phyloP scores from a whole-genome alignment of 345 rosid species.

The Citrus medica region DNA sequence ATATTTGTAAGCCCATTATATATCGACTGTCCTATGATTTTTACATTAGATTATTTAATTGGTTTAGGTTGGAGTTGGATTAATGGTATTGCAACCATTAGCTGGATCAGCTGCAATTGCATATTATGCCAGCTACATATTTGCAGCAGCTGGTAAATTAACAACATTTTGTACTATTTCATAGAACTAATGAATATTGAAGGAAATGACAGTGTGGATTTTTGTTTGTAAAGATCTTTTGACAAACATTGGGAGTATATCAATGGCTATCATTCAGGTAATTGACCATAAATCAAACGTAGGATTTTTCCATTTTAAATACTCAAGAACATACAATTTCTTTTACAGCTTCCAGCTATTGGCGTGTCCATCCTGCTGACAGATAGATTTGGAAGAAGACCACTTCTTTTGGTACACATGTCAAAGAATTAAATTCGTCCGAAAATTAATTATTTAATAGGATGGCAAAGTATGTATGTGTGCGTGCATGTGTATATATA shows the following conservation, averaged over 20 bases:
- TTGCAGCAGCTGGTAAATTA: constrained; percentile 43
- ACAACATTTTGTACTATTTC: no score
- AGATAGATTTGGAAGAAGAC: constrained; percentile 31
- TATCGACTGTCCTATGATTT: constrained; percentile 6
- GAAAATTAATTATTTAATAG: background rate
- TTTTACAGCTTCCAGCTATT: constrained; percentile 21
- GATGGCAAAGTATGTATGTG: background rate
- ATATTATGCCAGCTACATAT: constrained; percentile 43
- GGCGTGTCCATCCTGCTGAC: constrained; percentile 10
- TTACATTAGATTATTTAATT: background rate
- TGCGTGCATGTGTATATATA: no score
- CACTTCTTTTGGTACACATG: constrained; percentile 28
- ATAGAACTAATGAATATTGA: background rate
- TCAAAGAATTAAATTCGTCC: background rate
- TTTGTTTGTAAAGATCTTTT: constrained; percentile 12
- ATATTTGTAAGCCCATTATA: background rate
- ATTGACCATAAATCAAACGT: background rate
- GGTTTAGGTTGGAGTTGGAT: constrained; percentile 48
- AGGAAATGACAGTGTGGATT: background rate
- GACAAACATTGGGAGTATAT: constrained; percentile 12
- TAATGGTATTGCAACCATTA: constrained; percentile 45
- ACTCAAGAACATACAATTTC: background rate
- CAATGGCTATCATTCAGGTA: constrained; percentile 23
- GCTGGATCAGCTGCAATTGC: constrained; percentile 39
- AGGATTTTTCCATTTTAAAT: background rate